phyloP scores from a whole-genome alignment of 2,329 filamentous ascomycete genomes.

The Chaetoscypha palmicola region DNA sequence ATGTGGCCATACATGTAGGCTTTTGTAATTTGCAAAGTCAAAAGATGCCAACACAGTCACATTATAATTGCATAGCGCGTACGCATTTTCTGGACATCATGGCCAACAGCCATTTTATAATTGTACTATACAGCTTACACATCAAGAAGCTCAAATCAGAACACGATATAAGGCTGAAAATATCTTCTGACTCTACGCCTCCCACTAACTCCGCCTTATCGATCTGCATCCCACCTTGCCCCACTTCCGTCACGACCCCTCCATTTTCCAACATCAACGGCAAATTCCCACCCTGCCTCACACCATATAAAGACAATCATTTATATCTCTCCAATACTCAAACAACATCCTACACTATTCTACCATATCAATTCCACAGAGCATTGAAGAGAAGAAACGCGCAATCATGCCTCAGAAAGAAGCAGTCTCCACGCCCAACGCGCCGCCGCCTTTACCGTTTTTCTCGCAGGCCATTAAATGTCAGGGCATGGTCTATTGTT shows the following conservation, averaged over 20 bases:
- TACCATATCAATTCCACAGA: background rate
- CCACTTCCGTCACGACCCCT: background rate
- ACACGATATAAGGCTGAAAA: too few relatives aligned
- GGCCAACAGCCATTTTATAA: too few relatives aligned
- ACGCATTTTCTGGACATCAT: too few relatives aligned
- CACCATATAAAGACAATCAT: too few relatives aligned
- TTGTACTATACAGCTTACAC: too few relatives aligned
- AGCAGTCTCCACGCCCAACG: slow-evolving; percentile 28
- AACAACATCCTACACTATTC: background rate
- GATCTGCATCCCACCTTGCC: background rate
- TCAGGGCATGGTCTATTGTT: slow-evolving; percentile 66
- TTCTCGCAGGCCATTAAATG: slow-evolving; percentile 55
- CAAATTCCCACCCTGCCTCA: background rate
- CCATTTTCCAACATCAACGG: background rate
- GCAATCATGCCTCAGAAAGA: slow-evolving; percentile 23
- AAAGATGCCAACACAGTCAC: too few relatives aligned
- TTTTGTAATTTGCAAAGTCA: too few relatives aligned
- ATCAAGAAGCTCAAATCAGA: too few relatives aligned
- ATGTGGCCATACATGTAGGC: too few relatives aligned
- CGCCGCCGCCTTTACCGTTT: slow-evolving; percentile 46
- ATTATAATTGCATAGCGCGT: too few relatives aligned
- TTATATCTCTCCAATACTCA: background rate
- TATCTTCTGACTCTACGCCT: too few relatives aligned
- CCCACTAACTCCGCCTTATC: background rate
- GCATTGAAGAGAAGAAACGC: background rate